These are phyloP conservation scores for Amoebophrya sp. DNA, from an alignment of 169 alveolate species.

Conservation along the genomic window DNA sequence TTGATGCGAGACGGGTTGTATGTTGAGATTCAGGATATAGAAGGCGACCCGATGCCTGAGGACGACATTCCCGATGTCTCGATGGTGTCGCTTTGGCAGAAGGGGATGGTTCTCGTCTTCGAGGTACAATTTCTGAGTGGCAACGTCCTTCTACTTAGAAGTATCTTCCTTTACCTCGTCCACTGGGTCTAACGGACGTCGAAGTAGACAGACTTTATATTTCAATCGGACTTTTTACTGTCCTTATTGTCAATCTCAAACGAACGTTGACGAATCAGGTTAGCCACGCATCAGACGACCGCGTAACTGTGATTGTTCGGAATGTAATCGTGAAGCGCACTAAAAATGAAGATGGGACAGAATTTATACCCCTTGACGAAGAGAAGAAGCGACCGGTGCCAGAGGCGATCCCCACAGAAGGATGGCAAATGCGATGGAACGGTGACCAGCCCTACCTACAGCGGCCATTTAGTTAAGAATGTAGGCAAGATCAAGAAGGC, in stretches of 20 bases:
- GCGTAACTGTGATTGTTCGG: background rate
- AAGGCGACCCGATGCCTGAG: background rate
- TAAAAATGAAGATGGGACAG: too few relatives aligned
- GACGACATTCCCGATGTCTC: background rate
- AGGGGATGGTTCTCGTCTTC: background rate
- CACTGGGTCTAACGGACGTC: too few relatives aligned
- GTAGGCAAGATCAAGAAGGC: too few relatives aligned
- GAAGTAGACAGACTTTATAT: too few relatives aligned
- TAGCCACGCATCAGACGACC: background rate
- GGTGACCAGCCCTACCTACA: background rate
- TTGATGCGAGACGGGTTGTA: background rate
- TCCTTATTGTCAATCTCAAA: too few relatives aligned
- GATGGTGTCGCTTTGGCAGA: background rate
- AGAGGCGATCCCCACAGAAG: background rate
- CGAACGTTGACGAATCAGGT: too few relatives aligned
- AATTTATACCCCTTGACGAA: too few relatives aligned
- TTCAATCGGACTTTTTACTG: too few relatives aligned
- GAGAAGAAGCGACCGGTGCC: background rate
- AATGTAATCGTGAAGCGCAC: background rate
- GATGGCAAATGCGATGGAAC: constrained; percentile 8
- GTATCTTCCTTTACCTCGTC: too few relatives aligned
- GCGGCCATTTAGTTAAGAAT: too few relatives aligned
- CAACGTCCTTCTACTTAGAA: too few relatives aligned
- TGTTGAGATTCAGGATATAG: background rate
- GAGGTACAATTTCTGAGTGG: background rate